Evolutionary conservation across 495 filamentous ascomycete species (phyloP).

Genomic region (Hypoxylon cercidicola): DNA sequence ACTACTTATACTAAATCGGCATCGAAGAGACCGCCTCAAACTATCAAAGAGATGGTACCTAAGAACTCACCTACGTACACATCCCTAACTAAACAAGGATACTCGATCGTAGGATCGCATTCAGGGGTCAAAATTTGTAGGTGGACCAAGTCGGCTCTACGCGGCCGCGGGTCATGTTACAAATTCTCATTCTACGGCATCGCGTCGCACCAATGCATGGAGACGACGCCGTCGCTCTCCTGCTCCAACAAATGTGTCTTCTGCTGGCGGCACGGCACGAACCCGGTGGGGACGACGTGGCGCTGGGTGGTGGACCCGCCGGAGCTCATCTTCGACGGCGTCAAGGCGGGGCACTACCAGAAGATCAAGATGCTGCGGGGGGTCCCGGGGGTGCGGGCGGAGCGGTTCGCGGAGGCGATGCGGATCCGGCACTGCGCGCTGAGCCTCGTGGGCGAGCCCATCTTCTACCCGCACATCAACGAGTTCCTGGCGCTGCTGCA

Average conservation of each 20-base stretch:
- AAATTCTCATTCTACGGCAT: slow-evolving; percentile 98
- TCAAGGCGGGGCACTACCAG: slow-evolving; percentile 90
- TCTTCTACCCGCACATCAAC: slow-evolving; percentile 98
- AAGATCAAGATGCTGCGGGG: slow-evolving; percentile 98
- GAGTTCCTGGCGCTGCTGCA: slow-evolving; percentile 85
- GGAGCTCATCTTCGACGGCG: slow-evolving; percentile 85
- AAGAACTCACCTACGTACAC: slow-evolving; percentile 86
- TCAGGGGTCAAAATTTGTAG: slow-evolving; percentile 97
- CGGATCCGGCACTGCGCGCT: slow-evolving; percentile 91
- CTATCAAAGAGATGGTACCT: slow-evolving; percentile 91
- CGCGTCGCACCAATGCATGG: slow-evolving; percentile 95
- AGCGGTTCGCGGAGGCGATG: slow-evolving; percentile 93
- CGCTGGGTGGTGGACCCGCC: slow-evolving; percentile 94
- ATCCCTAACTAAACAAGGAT: slow-evolving; percentile 93
- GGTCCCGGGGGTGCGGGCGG: slow-evolving; percentile 89
- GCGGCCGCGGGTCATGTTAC: slow-evolving; percentile 94
- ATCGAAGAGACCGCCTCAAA: slow-evolving; percentile 54
- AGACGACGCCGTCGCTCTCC: slow-evolving; percentile 92
- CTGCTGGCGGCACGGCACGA: slow-evolving; percentile 98
- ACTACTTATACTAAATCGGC: slow-evolving; percentile 70
- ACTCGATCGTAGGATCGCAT: slow-evolving; percentile 93
- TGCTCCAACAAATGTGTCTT: slow-evolving; percentile 99
- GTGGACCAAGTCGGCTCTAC: slow-evolving; percentile 98
- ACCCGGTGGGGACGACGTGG: slow-evolving; percentile 96
- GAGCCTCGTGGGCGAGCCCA: slow-evolving; percentile 91